phyloP scores from a whole-genome alignment of 345 rosid genomes.

The Turnera subulata region DNA sequence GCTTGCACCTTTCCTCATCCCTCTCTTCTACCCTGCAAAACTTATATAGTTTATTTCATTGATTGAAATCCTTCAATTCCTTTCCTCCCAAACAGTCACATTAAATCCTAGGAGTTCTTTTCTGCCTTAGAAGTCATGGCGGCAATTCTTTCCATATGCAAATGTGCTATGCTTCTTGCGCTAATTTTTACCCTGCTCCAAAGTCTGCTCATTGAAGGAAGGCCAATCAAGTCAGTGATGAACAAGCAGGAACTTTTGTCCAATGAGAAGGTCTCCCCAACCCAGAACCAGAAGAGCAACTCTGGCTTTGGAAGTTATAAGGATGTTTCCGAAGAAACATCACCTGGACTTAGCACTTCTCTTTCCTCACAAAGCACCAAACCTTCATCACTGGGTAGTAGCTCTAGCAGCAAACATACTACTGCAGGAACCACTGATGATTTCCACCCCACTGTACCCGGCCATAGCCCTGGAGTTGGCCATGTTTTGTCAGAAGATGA shows the following conservation, averaged over 20 bases:
- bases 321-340: conserved; percentile 1
- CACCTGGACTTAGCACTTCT: not conserved
- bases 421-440: conserved; percentile 27
- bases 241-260: not conserved
- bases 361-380: conserved; percentile 16
- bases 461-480: conserved; percentile 52
- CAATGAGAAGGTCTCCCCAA: not conserved
- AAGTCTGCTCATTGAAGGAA: conserved; percentile 26
- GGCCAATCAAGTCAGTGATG: conserved; percentile 27
- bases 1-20: not conserved
- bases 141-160: conserved; percentile 3
- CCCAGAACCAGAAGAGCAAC: not conserved
- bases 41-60: too few species aligned
- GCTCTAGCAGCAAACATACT: conserved; percentile 38
- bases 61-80: not conserved
- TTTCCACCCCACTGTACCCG: conserved; percentile 44
- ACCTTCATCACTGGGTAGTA: conserved; percentile 38
- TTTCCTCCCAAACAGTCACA: not conserved
- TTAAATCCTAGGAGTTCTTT: too few species aligned
- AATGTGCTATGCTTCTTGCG: conserved; percentile 19
- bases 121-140: conserved; percentile 22
- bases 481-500: not conserved
- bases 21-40: not conserved
- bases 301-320: too few species aligned
- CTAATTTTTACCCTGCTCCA: conserved; percentile 17